Evolutionary conservation across 306 rosid species (phyloP).

Genomic region (Macrotyloma uniflorum): DNA sequence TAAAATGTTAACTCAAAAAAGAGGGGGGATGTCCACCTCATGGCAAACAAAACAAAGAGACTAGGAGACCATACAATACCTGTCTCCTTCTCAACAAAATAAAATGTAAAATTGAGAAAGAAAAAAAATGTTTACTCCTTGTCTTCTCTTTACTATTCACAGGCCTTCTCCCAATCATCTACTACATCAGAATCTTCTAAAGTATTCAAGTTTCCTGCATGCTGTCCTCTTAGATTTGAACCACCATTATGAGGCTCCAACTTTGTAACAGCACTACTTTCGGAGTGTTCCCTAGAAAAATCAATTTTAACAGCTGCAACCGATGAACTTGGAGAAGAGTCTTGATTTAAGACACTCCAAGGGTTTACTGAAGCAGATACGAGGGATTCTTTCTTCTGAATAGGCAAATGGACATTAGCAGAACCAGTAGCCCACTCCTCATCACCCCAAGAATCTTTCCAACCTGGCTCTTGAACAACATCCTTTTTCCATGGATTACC

Average conservation of each 20-base stretch:
- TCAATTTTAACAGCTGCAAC: conserved; percentile 33
- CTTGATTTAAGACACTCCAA: conserved; percentile 64
- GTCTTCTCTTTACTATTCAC: conserved; percentile 39
- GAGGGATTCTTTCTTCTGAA: conserved; percentile 60
- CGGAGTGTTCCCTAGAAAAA: neutral
- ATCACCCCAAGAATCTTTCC: conserved; percentile 77
- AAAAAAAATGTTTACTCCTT: neutral
- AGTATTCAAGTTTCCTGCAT: conserved; percentile 30
- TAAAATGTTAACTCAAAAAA: too few relatives aligned
- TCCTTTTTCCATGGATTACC: conserved; percentile 74
- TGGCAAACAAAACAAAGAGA: neutral
- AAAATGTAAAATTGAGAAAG: neutral
- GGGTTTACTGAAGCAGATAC: conserved; percentile 67
- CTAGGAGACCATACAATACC: neutral
- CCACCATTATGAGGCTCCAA: conserved; percentile 44
- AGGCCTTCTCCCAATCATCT: conserved; percentile 95
- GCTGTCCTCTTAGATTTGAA: conserved; percentile 38
- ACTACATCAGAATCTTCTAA: conserved; percentile 64
- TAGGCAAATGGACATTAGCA: conserved; percentile 50
- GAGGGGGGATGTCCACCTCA: neutral
- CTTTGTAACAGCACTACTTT: neutral
- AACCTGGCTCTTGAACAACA: conserved; percentile 56
- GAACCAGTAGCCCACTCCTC: conserved; percentile 61
- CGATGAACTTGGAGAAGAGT: conserved; percentile 51
- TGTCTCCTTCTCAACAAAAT: conserved; percentile 11